Base-by-base conservation (phyloP, 306 rosid species). In the Hippophae rhamnoides region DNA sequence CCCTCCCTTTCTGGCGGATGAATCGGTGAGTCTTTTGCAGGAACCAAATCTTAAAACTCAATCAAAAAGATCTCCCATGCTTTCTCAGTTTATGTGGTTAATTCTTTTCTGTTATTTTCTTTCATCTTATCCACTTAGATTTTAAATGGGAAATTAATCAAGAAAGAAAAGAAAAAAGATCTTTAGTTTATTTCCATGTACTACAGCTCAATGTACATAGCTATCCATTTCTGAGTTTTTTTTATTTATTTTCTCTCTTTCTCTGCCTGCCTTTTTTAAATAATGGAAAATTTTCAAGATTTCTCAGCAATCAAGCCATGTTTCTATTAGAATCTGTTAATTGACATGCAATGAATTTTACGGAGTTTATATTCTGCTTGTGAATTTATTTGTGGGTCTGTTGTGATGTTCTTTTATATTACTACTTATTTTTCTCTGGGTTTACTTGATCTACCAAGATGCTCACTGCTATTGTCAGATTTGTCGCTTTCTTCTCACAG, bases 11-110 rank as follows among this genome's bases (percentile, higher is more conserved):
- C 68, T 76, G 78, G 74, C 86, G 76, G 78, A 74, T 76, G 67
- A 68, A 42, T 69, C 76, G 93, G 80, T 74, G 61, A 61, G 78
- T 69, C 43, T 60, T 69, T 69, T 82, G 74, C 76, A 44, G 74
- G 64, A 72, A 74, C 79, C 79, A 78, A 47, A 41, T 58, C 53
- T 57, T 43, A 7, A n/a, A 68, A 64, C 41, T 31, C 38, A 2
- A 31, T 2, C 5, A 5, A 41, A 65, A 56, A 26, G 57, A 77
- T 72, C 79, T 63, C 82, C 12, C 56, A 52, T 68, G 72, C 69
- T 77, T 72, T 69, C 51, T 31, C 5, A 66, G 59, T 61, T 66
- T 0, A 9, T 51, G 54, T 55, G 10, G 64, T 52, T 54, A 18
- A 18, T 18, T 18, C 61, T 13, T 42, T 10, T 47, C 3, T 49